A percentile compares a stretch with the other conserved stretches of the same genome.
phyloP scores from a whole-genome alignment of 179 eudicot species.

The Nepenthes alata region DNA sequence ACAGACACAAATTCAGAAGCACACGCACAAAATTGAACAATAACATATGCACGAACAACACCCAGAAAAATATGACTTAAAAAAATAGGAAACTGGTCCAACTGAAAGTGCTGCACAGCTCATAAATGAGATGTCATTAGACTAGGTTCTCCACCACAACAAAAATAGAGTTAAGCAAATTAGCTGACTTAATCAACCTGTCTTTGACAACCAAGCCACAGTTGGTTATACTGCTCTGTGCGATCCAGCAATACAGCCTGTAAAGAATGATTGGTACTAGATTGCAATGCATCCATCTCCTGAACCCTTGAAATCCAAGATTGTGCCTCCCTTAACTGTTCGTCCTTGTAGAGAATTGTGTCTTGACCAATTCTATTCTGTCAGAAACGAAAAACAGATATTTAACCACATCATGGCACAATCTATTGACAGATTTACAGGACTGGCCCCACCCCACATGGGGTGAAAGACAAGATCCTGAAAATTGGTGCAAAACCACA shows the following conservation, averaged over 20 bases:
- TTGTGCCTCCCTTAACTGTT: constrained; percentile 85
- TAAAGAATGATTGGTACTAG: constrained; percentile 42
- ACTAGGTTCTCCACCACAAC: background rate
- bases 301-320: constrained; percentile 77
- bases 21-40: background rate
- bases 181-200: constrained; percentile 39
- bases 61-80: no score
- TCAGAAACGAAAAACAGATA: constrained; percentile 12
- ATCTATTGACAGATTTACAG: no score
- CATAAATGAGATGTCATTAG: no score
- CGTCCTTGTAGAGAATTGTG: constrained; percentile 64
- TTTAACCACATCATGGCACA: background rate
- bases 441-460: no score
- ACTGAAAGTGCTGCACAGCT: no score
- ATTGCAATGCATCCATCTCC: constrained; percentile 81
- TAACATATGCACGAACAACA: no score
- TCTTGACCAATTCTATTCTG: constrained; percentile 90
- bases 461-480: no score
- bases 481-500: no score
- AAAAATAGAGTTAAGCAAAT: background rate
- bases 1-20: background rate
- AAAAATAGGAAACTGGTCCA: no score
- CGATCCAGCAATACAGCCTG: constrained; percentile 89
- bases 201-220: constrained; percentile 74
- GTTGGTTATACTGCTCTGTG: constrained; percentile 77